Evolutionary conservation across 768 basidiomycete genomes (phyloP).

Genomic region (Lactarius quietus): DNA sequence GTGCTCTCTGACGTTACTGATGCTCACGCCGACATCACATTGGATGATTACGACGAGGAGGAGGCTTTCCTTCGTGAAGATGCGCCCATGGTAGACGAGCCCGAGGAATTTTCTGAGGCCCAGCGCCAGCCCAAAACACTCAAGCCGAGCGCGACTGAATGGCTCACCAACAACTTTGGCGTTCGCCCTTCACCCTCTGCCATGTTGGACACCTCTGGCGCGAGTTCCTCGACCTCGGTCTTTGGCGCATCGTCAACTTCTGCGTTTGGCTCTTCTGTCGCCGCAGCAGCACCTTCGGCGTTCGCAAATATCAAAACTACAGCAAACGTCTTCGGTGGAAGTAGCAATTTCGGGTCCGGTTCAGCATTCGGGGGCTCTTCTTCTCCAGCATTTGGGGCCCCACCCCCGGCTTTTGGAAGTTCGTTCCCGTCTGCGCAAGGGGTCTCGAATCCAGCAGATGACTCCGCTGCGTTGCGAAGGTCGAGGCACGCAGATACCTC

Average conservation of each 20-base stretch:
- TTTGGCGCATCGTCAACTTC: constrained; percentile 25
- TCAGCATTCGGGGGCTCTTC: constrained; percentile 25
- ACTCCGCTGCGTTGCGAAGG: neutral
- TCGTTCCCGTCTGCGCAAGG: neutral
- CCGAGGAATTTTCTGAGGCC: constrained; percentile 9
- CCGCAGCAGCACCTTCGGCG: constrained; percentile 26
- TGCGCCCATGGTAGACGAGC: constrained; percentile 12
- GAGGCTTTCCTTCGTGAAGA: constrained; percentile 23
- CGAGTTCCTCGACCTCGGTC: constrained; percentile 24
- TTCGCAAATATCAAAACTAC: constrained; percentile 36
- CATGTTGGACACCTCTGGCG: constrained; percentile 18
- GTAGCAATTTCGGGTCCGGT: constrained; percentile 22
- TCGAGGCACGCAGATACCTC: neutral
- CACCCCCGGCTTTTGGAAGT: constrained; percentile 7
- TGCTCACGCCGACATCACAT: constrained; percentile 15
- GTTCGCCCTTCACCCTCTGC: constrained; percentile 28
- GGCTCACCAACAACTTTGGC: constrained; percentile 35
- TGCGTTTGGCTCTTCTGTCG: constrained; percentile 20
- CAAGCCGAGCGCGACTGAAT: constrained; percentile 35
- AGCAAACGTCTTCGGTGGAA: constrained; percentile 39
- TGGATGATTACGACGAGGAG: constrained; percentile 26
- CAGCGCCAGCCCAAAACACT: constrained; percentile 21
- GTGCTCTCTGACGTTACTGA: constrained; percentile 33
- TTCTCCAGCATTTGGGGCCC: constrained; percentile 26
- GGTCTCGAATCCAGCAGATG: neutral